Conservation (phyloP, 1,284 basidiomycete species). For the Tausonia pullulans region DNA sequence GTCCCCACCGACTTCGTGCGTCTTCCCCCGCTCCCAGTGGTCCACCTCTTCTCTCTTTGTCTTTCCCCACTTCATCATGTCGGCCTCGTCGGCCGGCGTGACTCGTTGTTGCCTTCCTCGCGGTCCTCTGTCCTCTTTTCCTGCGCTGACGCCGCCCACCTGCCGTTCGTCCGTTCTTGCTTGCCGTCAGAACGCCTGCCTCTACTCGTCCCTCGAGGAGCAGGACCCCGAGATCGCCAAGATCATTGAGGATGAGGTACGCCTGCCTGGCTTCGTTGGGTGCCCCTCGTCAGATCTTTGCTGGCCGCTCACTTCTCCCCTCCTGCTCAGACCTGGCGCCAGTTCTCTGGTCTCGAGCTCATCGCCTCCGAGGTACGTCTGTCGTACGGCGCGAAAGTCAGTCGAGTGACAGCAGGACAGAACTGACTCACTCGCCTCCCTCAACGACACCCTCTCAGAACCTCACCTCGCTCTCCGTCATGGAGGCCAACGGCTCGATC, state of each 20-base stretch:
- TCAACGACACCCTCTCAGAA: conserved; percentile 45
- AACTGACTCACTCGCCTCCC: background rate
- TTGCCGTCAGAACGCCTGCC: conserved; percentile 62
- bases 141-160: background rate
- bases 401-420: background rate
- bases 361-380: conserved; percentile 33
- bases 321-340: conserved; percentile 63
- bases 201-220: conserved; percentile 79
- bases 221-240: conserved; percentile 89
- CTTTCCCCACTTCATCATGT: background rate
- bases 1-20: conserved; percentile 41
- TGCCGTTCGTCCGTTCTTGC: background rate
- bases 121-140: background rate
- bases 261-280: too few relatives aligned
- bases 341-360: conserved; percentile 85
- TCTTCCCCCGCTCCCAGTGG: background rate
- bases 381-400: background rate
- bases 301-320: too few relatives aligned
- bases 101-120: too few relatives aligned
- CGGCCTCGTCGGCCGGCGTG: too few relatives aligned
- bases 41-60: background rate
- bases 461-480: conserved; percentile 81
- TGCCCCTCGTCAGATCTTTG: too few relatives aligned
- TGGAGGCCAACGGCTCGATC: conserved; percentile 98
- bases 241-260: conserved; percentile 86